Evolutionary conservation across 768 basidiomycete genomes (phyloP), one percentile per base, ranked within the genome.

Genomic region (Trametes villosa): DNA sequence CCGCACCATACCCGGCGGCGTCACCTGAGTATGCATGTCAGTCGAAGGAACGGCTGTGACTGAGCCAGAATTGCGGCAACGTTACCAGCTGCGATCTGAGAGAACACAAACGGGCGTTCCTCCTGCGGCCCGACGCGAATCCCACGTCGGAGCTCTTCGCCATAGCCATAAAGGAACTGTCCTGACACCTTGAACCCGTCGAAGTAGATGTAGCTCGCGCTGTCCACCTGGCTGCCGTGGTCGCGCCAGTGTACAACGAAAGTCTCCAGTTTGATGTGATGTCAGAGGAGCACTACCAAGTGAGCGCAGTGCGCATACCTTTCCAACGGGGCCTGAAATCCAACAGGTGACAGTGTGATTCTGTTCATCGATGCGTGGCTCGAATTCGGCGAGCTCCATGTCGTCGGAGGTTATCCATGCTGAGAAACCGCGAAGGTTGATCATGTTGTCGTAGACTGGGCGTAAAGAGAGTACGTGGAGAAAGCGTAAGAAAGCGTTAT

Each of bases 191-290:
- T 72, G 52, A 82, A 77, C 0, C 87, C 88, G 67, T 91, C 89
- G 9, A 91, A 72, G n/a, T 76, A 77, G 22, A 91, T 83, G 67
- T 81, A 89, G 0, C 81, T 74, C 58, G 85, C 87, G 4, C 85
- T 83, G 53, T 83, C 79, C 7, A 83, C 69, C 29, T 70, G 69
- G 36, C 82, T 77, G 31, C 82, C 87, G 56, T 81, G 76, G 66
- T 91, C 88, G 40, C 76, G 78, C 89, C 88, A 91, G 65, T 84
- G 79, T 0, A 90, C 81, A 4, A 77, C 75, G 70, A 90, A 90
- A 6, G 64, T 70, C 87, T 89, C 64, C 34, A 12, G 30, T 22
- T 13, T 30, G 17, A 26, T 4, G n/a, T 8, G 20, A 33, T 31
- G 9, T n/a, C 42, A 31, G 11, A 13, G 26, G 31, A 17, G n/a